These are phyloP conservation scores for Aspergillus intermedius DNA, from an alignment of 2,329 filamentous ascomycete genomes.

Conservation along the genomic window DNA sequence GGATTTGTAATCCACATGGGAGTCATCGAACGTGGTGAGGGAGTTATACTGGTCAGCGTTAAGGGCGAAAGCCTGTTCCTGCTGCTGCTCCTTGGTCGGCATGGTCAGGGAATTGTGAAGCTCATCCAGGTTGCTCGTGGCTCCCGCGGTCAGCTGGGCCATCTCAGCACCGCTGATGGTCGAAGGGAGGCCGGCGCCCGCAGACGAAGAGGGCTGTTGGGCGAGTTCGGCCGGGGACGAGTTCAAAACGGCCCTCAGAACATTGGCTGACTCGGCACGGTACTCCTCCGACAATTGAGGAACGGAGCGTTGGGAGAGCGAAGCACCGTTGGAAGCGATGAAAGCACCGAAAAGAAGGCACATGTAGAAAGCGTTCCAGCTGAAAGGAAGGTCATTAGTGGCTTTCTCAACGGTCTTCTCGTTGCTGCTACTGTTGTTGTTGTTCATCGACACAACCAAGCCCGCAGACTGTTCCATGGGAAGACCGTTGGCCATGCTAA, in stretches of 20 bases:
- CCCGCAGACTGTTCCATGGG: slow-evolving; percentile 34
- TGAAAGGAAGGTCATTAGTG: slow-evolving; percentile 64
- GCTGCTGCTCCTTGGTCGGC: slow-evolving; percentile 76
- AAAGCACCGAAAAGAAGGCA: slow-evolving; percentile 94
- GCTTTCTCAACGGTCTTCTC: slow-evolving; percentile 38
- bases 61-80: slow-evolving; percentile 80
- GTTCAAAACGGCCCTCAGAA: slow-evolving; percentile 41
- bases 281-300: slow-evolving; percentile 42
- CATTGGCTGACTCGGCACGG: slow-evolving; percentile 42
- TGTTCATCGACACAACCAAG: slow-evolving; percentile 24
- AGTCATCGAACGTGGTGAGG: slow-evolving; percentile 62
- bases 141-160: slow-evolving; percentile 30
- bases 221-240: slow-evolving; percentile 41
- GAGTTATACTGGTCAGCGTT: slow-evolving; percentile 84
- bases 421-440: slow-evolving; percentile 10
- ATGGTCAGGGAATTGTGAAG: slow-evolving; percentile 63
- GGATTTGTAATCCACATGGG: slow-evolving; percentile 30
- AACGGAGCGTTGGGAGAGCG: slow-evolving; percentile 53
- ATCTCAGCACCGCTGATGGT: slow-evolving; percentile 35
- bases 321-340: slow-evolving; percentile 76
- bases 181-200: slow-evolving; percentile 21
- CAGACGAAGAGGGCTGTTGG: slow-evolving; percentile 34
- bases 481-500: slow-evolving; percentile 65
- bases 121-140: slow-evolving; percentile 50
- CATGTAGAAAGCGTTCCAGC: slow-evolving; percentile 72